Base-by-base conservation (phyloP, 1,139 yeast species). In the Pichia sp. region DNA sequence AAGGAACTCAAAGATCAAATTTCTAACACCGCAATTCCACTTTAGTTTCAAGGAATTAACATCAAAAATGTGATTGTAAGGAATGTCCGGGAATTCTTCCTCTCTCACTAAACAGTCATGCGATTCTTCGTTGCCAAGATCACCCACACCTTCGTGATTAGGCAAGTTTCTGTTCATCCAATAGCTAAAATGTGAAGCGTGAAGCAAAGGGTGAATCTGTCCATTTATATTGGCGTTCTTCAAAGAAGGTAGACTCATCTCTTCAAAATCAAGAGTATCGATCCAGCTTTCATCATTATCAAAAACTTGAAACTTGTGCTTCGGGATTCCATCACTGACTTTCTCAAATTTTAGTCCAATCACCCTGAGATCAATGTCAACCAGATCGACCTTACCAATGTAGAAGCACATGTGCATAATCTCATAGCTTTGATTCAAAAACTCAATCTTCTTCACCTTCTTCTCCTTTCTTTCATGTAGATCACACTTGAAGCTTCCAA, bases 381-480 rank as follows among this genome's bases (percentile, higher is more conserved):
- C 64, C 32, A 83, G 69, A 42, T 77, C 79, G 22, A 85, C 67
- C 49, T 82, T 88, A 4, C 91, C 96, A 34, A 73, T 64, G 47
- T 81, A 74, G 69, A 87, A 75, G 48, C 76, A 77, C 72, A 87
- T 73, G 42, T 74, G 77, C 53, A 72, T 59, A 2, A 74, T 53
- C 39, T 66, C 67, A 39, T 73, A 72, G 45, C 77, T 72, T 21
- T 77, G 69, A 40, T 77, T 71, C 39, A 82, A 67, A 26, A 71
- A 69, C 34, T 73, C 67, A 46, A 80, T 77, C 30, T 74, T 72
- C 48, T 76, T 75, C 5, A 74, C 68, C 19, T 75, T 66, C n/a
- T 77, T 67, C 54, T 87, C 94, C 47, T 86, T 81, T 36, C 95
- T 66, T 53, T 81, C 95, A 52, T 88, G 96, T 26, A 88, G 59